Conservation (phyloP, 1,284 basidiomycete genomes). For the Anthracocystis panici-leucophaei region DNA sequence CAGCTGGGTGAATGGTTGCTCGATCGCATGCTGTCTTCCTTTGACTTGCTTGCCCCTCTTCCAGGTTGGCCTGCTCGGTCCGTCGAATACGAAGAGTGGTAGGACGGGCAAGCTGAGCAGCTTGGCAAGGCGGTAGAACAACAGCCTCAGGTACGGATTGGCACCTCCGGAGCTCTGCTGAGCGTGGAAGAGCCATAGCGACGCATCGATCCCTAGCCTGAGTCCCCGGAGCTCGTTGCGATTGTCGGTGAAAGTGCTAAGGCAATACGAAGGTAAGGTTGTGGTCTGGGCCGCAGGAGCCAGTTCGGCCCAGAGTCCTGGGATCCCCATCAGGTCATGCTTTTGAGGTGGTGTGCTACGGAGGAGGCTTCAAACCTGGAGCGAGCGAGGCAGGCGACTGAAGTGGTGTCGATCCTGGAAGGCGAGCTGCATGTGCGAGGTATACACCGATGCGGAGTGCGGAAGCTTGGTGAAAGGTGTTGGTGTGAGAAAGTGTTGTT, state of each 20-base stretch:
- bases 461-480: constrained; percentile 9
- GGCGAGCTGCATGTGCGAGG: not conserved
- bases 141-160: constrained; percentile 72
- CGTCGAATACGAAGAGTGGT: constrained; percentile 94
- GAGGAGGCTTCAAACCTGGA: not conserved
- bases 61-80: constrained; percentile 81
- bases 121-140: constrained; percentile 75
- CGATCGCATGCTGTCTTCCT: constrained; percentile 64
- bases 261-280: constrained; percentile 45
- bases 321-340: constrained; percentile 56
- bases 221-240: constrained; percentile 29
- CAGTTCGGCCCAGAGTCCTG: constrained; percentile 61
- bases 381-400: not conserved
- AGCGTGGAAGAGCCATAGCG: constrained; percentile 73
- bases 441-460: constrained; percentile 7
- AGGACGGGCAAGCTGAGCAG: constrained; percentile 83
- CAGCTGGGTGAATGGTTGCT: constrained; percentile 72
- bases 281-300: constrained; percentile 42
- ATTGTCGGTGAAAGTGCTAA: constrained; percentile 33
- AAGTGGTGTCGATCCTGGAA: not conserved
- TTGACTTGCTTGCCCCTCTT: constrained; percentile 84
- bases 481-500: constrained; percentile 10
- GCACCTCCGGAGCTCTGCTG: constrained; percentile 70
- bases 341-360: not conserved
- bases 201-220: constrained; percentile 63